A percentile compares a stretch with the other conserved stretches of the same genome.
These are phyloP conservation scores for Aspergillus carlsbadensis DNA, from an alignment of 495 filamentous ascomycete genomes.

Conservation along the genomic window DNA sequence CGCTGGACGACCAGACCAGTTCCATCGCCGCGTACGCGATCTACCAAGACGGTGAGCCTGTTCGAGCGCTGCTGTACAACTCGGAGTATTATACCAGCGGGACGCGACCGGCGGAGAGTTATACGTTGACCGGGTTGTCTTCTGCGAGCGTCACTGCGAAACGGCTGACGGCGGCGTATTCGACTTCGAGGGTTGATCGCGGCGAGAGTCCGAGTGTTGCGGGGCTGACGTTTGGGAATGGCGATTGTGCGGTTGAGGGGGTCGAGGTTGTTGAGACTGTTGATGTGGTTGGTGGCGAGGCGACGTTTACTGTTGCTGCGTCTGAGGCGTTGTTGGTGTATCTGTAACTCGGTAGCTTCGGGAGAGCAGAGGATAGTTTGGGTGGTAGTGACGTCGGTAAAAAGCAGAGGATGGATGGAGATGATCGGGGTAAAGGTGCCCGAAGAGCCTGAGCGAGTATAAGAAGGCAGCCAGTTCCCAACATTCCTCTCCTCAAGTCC, in stretches of 20 bases:
- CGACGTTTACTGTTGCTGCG: conserved; percentile 47
- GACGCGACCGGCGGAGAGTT: conserved; percentile 42
- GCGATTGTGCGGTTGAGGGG: conserved; percentile 48
- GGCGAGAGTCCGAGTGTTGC: conserved; percentile 48
- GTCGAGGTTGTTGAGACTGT: conserved; percentile 41
- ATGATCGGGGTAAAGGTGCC: too few relatives aligned
- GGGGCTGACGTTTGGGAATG: conserved; percentile 54
- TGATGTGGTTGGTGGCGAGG: conserved; percentile 39
- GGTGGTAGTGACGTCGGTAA: too few relatives aligned
- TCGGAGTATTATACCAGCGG: conserved; percentile 56
- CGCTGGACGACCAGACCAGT: conserved; percentile 47
- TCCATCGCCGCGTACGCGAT: conserved; percentile 54
- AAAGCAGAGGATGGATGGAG: too few relatives aligned
- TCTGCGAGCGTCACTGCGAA: conserved; percentile 43
- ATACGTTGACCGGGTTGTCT: conserved; percentile 44
- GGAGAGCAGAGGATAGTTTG: too few relatives aligned
- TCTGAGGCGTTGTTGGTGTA: conserved; percentile 58
- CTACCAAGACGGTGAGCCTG: conserved; percentile 38
- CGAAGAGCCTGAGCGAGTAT: not conserved
- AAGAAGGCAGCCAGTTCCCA: not conserved
- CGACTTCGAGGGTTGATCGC: conserved; percentile 48
- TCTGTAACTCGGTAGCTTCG: conserved; percentile 21
- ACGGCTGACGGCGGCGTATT: conserved; percentile 52
- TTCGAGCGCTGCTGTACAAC: conserved; percentile 53
- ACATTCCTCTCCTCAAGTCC: too few relatives aligned